A percentile compares a stretch with the other conserved stretches of the same genome.
Conservation (phyloP, 2,329 filamentous ascomycete species). For the Bipolaris cookei region DNA sequence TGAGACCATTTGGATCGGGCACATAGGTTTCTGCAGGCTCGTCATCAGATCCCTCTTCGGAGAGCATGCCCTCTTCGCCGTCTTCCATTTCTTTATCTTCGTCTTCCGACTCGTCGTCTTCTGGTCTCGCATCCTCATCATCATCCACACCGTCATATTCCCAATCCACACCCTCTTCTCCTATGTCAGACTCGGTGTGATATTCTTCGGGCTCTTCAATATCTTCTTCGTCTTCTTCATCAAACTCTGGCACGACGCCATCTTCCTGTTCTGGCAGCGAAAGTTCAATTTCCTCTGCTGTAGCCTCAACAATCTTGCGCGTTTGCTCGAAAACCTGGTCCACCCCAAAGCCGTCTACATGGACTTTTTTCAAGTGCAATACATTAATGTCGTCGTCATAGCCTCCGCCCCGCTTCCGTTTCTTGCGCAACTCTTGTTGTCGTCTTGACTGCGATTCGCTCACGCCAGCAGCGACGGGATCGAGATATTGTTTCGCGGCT, state of each 20-base stretch:
- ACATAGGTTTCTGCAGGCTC: conserved; percentile 63
- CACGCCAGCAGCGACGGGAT: conserved; percentile 76
- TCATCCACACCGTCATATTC: conserved; percentile 44
- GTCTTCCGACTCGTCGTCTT: conserved; percentile 40
- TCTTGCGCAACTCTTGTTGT: conserved; percentile 71
- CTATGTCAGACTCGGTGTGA: conserved; percentile 36
- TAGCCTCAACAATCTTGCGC: conserved; percentile 76
- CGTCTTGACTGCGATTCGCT: conserved; percentile 74
- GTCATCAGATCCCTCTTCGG: conserved; percentile 53
- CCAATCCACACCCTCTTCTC: conserved; percentile 45
- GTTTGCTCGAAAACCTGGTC: conserved; percentile 95
- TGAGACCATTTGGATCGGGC: conserved; percentile 81
- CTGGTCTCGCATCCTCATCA: conserved; percentile 35
- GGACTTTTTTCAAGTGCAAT: conserved; percentile 80
- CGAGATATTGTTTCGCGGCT: conserved; percentile 80
- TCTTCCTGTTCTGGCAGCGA: conserved; percentile 49
- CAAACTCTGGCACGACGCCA: conserved; percentile 24
- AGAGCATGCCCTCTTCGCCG: conserved; percentile 42
- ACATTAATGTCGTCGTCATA: conserved; percentile 57
- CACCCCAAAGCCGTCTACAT: conserved; percentile 85
- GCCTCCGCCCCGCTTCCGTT: conserved; percentile 72
- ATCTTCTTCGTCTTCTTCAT: conserved; percentile 42
- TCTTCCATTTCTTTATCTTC: conserved; percentile 43
- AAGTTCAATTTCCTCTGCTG: conserved; percentile 61
- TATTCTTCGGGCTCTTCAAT: conserved; percentile 40